A percentile compares a stretch with the other conserved stretches of the same genome.
These are phyloP conservation scores for Nemania abortiva DNA, from an alignment of 2,329 filamentous ascomycete species.

Conservation along the genomic window DNA sequence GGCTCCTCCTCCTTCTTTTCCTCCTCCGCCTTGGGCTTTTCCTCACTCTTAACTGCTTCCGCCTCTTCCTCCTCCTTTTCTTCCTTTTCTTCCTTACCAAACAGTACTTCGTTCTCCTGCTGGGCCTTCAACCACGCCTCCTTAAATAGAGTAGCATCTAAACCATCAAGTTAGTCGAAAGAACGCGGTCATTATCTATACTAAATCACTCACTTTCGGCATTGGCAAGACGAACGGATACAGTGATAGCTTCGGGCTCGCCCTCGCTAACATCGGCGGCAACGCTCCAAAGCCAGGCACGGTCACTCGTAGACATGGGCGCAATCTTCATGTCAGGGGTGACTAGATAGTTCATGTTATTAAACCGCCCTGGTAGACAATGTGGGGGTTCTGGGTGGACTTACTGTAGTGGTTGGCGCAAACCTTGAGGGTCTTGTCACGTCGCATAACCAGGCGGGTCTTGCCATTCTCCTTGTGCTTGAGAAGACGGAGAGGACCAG, in stretches of 20 bases:
- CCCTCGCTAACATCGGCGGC: conserved; percentile 98
- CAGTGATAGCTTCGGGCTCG: conserved; percentile 93
- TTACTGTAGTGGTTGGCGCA: conserved; percentile 99
- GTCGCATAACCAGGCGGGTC: conserved; percentile 96
- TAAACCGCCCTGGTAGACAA: conserved; percentile 4
- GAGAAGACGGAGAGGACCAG: conserved; percentile 93
- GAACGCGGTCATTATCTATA: not conserved
- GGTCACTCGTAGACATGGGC: conserved; percentile 96
- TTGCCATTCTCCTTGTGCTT: conserved; percentile 99
- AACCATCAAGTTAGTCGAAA: conserved; percentile 46
- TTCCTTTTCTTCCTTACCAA: conserved; percentile 60
- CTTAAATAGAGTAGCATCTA: conserved; percentile 97
- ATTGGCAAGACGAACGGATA: conserved; percentile 98
- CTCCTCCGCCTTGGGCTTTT: conserved; percentile 47
- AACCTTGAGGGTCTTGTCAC: conserved; percentile 99
- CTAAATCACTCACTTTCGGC: conserved; percentile 80
- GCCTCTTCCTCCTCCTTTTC: conserved; percentile 45
- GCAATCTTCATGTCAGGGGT: conserved; percentile 99
- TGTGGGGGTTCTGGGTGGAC: conserved; percentile 51
- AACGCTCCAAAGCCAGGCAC: conserved; percentile 99
- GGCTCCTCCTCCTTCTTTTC: conserved; percentile 46
- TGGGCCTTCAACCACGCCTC: conserved; percentile 97
- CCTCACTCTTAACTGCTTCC: conserved; percentile 46
- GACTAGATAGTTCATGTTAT: conserved; percentile 65
- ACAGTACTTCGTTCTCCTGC: conserved; percentile 92